Base-by-base conservation (phyloP, 2,329 filamentous ascomycete species). In the Phoma sp. region DNA sequence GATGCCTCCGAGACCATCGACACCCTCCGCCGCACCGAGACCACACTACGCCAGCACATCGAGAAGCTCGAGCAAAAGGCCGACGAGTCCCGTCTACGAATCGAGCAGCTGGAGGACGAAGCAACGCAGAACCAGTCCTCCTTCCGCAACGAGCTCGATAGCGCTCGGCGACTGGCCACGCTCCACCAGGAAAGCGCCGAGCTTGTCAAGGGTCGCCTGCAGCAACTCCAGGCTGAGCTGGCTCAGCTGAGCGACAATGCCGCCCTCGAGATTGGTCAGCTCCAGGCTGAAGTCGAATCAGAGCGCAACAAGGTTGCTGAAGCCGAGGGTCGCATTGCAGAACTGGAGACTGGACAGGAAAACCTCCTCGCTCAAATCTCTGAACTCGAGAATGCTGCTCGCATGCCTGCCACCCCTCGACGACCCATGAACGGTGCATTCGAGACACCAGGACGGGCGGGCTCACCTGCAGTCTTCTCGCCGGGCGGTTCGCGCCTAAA, bases 31-130 rank as follows among this genome's bases (percentile, higher is more conserved):
- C 88, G 90, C 32, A 90, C 87, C 32, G 93, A 97, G 70, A 86
- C 90, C 55, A 85, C 90, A 23, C 84, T 97, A 28, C 89, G 92
- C 63, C 86, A 88, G 60, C 88, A 92, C 32, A 81, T 98, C 26
- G 90, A 93, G 23, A 91, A 95, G 53, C 83, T 96, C 38, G 91
- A 93, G 68, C 84, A 88, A 68, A 96, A 95, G 77, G 88, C 91
- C 1, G 93, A 98, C 55, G 91, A 97, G 53, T 87, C 89, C 5
- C 84, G 96, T 37, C 80, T 84, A 36, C 92, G 88, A 68, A 86
- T 96, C 25, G 92, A 97, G 68, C 88, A 92, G 71, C 83, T 97
- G 28, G 89, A 95, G 68, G 92, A 96, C 69, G 85, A 91, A 17
- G 89, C 90, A 21, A 88, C 91, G 1, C 86, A 90, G 47, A 87